These are phyloP conservation scores for Penicillium sp. DNA, from an alignment of 2,329 filamentous ascomycete species.

Conservation along the genomic window DNA sequence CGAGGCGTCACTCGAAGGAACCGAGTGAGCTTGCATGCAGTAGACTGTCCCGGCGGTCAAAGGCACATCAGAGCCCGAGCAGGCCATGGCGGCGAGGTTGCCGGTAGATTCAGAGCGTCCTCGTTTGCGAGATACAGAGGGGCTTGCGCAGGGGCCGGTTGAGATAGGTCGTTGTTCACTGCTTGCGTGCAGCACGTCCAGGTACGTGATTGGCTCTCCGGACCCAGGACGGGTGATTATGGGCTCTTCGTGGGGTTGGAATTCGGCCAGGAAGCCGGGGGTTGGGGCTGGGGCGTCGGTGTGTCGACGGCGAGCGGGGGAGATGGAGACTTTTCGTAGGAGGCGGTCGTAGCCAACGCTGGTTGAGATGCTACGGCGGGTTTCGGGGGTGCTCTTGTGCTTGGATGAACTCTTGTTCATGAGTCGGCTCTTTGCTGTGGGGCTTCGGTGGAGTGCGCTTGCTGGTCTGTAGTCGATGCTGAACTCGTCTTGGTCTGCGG, in stretches of 20 bases:
- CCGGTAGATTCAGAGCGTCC: slow-evolving; percentile 13
- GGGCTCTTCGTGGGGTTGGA: slow-evolving; percentile 9
- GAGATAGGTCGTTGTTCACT: slow-evolving; percentile 15
- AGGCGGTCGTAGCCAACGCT: slow-evolving; percentile 21
- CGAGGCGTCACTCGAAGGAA: slow-evolving; percentile 22
- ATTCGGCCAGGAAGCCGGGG: slow-evolving; percentile 27
- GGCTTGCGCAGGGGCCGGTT: not conserved
- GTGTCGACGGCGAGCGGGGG: slow-evolving; percentile 35
- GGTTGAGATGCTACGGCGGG: slow-evolving; percentile 32
- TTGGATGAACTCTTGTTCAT: slow-evolving; percentile 34
- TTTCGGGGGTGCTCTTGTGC: slow-evolving; percentile 27
- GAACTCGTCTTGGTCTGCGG: slow-evolving; percentile 25
- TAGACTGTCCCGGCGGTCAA: slow-evolving; percentile 28
- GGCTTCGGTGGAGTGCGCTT: slow-evolving; percentile 23
- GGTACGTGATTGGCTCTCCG: slow-evolving; percentile 28
- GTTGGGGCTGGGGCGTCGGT: slow-evolving; percentile 42
- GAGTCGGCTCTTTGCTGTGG: slow-evolving; percentile 31
- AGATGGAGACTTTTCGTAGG: slow-evolving; percentile 20
- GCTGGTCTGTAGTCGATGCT: slow-evolving; percentile 9
- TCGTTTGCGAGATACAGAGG: slow-evolving; percentile 6
- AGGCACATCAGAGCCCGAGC: slow-evolving; percentile 10
- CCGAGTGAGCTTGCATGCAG: slow-evolving; percentile 35
- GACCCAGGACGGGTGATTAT: not conserved
- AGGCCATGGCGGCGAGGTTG: slow-evolving; percentile 8
- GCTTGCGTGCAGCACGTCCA: slow-evolving; percentile 28